phyloP scores from a whole-genome alignment of 108 stramenopile species.

The Cyclotella sp. region DNA sequence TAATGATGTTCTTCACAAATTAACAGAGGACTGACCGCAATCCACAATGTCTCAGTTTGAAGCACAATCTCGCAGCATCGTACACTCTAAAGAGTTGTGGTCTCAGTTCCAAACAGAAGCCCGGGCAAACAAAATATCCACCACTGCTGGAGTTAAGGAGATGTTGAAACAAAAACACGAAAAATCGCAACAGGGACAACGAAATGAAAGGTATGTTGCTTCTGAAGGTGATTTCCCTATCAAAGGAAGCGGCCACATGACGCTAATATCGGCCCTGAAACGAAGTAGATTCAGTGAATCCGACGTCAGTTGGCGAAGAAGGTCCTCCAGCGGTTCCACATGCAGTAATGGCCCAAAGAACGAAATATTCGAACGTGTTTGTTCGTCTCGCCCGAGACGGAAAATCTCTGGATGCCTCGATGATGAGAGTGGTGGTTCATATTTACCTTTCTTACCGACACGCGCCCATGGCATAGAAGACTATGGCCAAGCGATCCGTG shows the following conservation, averaged over 20 bases:
- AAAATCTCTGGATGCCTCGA: neutral
- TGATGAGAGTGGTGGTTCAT: neutral
- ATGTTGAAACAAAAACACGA: neutral
- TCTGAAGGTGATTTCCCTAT: neutral
- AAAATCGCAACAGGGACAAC: neutral
- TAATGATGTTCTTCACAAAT: no score
- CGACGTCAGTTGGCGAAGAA: no score
- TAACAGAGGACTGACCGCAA: no score
- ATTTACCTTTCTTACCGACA: neutral
- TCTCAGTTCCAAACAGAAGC: conserved; percentile 3
- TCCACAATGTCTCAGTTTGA: conserved; percentile 1
- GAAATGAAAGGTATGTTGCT: no score
- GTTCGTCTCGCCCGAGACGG: neutral
- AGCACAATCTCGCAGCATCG: neutral
- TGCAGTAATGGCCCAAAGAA: no score
- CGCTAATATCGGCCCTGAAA: neutral
- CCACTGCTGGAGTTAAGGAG: neutral
- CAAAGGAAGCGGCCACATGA: neutral
- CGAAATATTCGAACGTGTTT: no score
- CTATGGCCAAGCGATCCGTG: neutral
- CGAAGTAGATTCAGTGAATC: no score
- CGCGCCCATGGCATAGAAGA: neutral
- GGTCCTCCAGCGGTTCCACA: no score
- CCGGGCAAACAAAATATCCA: neutral
- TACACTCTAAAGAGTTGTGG: neutral